Evolutionary conservation across 2,329 filamentous ascomycete species (phyloP), one percentile per base, ranked within the genome.

Genomic region (Ceratocystis variospora): DNA sequence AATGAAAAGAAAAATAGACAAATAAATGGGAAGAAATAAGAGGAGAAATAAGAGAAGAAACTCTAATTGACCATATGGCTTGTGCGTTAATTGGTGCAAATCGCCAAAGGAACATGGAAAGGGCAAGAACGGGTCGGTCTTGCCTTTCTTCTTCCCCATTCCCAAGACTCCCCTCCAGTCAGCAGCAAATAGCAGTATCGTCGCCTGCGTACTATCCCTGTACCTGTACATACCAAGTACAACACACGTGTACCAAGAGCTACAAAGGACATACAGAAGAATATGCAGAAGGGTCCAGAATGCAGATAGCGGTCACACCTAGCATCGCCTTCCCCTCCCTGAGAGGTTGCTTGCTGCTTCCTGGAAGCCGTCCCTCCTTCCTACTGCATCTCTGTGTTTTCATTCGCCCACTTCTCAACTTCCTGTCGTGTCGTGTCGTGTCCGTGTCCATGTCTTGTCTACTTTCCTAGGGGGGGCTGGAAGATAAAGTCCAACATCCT

Each of bases 51-150:
- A 57, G 53, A 57, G 28, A 33, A 37, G 17, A 15, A 37, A 33
- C 17, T 59, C 25, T 59, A 59, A 37, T 59, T 59, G 55, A 8
- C 28, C 28, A 59, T 28, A 31, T 59, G 25, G 55, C 33, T 28
- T 59, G 55, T 59, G 55, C 55, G 55, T 59, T 59, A 59, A 59
- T 59, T 59, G 53, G 53, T 17, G 55, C 28, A 59, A 37, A 59
- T 59, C 55, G 55, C 37, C 55, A 33, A 59, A 59, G 55, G 28
- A 59, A 59, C 28, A 33, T 37, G 28, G 55, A 59, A 37, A 25
- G 33, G 28, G 33, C 55, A 59, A 37, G 55, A 37, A 19, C 55
- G 28, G 12, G 55, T 59, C 55, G 55, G 28, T 59, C 55, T 59
- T 59, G 31, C 55, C 55, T n/a, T 37, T 8, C 17, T 31, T 12